Conservation (phyloP, 2,329 filamentous ascomycete genomes). For the Pyricularia sp. region DNA sequence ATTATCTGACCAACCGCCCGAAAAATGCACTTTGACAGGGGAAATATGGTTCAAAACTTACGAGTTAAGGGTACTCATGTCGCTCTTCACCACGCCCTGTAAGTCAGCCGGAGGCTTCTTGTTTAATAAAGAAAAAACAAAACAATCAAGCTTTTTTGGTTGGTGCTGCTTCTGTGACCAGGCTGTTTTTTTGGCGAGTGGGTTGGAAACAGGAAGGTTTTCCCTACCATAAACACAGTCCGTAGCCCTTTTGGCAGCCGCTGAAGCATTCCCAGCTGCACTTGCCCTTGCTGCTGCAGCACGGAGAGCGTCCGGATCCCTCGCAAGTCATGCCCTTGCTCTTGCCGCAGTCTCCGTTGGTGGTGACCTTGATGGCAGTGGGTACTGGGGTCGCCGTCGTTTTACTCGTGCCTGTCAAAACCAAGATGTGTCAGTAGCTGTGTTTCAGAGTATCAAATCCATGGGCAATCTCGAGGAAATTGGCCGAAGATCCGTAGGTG, state of each 20-base stretch:
- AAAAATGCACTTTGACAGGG: no score
- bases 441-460: no score
- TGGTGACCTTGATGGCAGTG: neutral
- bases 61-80: no score
- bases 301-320: neutral
- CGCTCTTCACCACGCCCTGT: no score
- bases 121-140: no score
- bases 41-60: no score
- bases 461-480: neutral
- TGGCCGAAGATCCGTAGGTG: no score
- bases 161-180: no score
- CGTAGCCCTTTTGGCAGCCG: conserved; percentile 2
- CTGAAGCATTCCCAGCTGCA: neutral
- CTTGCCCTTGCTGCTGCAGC: neutral
- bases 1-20: no score
- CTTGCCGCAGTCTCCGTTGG: conserved; percentile 6
- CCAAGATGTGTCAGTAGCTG: no score
- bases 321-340: neutral
- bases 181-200: neutral
- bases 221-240: neutral
- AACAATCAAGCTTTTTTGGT: no score
- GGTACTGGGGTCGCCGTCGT: neutral
- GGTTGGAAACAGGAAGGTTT: neutral
- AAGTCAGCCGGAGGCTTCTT: no score
- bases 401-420: neutral